Percentiles rank a stretch among this genome's conserved stretches.
phyloP scores from a whole-genome alignment of 345 rosid genomes.

The Eucalyptus erythrocorys region DNA sequence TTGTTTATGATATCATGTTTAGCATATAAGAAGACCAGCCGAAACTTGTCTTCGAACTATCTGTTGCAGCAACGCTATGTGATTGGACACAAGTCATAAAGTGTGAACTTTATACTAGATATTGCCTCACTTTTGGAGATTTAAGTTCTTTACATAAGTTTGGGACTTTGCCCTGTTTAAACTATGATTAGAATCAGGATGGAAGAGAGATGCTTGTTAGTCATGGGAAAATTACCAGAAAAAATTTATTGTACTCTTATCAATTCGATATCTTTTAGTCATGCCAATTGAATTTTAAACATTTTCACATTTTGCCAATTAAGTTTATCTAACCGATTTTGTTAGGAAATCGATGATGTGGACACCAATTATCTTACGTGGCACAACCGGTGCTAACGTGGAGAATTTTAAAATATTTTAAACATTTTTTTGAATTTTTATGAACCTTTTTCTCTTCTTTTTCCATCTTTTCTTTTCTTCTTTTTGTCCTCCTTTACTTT shows the following conservation, averaged over 20 bases:
- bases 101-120: neutral
- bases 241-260: too few species aligned
- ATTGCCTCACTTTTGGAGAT: neutral
- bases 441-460: too few species aligned
- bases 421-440: rapidly evolving
- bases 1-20: neutral
- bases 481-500: too few species aligned
- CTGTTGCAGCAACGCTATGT: neutral
- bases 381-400: rapidly evolving
- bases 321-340: rapidly evolving
- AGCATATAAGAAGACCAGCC: neutral
- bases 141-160: neutral
- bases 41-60: neutral
- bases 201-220: neutral
- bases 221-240: neutral
- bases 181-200: neutral
- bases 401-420: too few species aligned
- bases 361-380: rapidly evolving
- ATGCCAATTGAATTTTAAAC: too few species aligned
- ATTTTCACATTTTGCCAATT: too few species aligned
- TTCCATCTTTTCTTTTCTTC: too few species aligned
- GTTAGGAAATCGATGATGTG: rapidly evolving
- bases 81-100: neutral
- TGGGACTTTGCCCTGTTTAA: too few species aligned
- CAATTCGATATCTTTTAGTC: too few species aligned